phyloP scores from a whole-genome alignment of 192 early-diverging fungal genomes.

The Entophlyctis luteolus region DNA sequence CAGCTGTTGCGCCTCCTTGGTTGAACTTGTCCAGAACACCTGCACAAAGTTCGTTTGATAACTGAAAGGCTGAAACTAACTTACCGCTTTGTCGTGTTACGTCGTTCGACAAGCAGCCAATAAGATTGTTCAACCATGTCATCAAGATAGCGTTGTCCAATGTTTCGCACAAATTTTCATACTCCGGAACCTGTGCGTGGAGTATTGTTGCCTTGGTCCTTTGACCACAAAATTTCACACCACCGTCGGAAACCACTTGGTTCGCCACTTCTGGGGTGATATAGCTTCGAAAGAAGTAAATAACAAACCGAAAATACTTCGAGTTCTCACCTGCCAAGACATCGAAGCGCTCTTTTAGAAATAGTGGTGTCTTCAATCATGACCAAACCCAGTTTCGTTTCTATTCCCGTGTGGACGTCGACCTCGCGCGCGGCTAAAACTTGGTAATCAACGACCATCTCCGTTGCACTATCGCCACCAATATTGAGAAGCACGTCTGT shows the following conservation, averaged over 20 bases:
- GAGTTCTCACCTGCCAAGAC: constrained; percentile 6
- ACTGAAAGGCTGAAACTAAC: neutral
- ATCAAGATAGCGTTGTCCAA: neutral
- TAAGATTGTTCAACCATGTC: constrained; percentile 3
- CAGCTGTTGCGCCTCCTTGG: neutral
- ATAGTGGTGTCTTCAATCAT: constrained; percentile 3
- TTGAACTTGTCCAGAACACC: constrained; percentile 9
- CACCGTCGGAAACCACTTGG: neutral
- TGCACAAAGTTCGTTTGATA: neutral
- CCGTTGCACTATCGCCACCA: neutral
- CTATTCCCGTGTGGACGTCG: neutral
- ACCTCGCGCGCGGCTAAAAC: neutral
- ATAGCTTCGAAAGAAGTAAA: neutral
- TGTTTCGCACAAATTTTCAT: neutral
- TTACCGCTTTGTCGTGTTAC: neutral
- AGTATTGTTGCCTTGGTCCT: constrained; percentile 1
- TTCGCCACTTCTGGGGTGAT: constrained; percentile 20
- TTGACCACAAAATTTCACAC: neutral
- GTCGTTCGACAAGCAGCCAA: neutral
- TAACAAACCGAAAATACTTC: neutral
- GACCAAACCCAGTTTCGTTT: neutral
- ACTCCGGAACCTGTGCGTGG: neutral
- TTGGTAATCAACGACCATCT: constrained; percentile 2
- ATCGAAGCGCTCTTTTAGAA: neutral
- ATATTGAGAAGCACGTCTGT: neutral